phyloP scores from a whole-genome alignment of 192 early-diverging fungal genomes.

The Coemansia sp. region DNA sequence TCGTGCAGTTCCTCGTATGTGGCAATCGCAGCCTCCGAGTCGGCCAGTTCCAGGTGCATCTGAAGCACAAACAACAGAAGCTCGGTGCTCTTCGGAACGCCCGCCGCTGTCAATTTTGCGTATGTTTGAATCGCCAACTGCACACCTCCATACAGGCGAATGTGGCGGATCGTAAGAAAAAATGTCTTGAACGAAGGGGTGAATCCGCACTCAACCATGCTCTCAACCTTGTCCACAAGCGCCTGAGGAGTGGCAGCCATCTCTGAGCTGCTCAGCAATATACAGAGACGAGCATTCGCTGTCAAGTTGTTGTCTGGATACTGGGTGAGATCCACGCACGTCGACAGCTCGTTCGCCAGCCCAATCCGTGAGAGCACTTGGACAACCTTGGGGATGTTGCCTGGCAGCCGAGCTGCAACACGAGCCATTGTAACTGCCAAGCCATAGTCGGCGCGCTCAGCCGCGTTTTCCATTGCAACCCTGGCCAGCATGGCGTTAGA shows the following conservation, averaged over 20 bases:
- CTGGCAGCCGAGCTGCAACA: neutral
- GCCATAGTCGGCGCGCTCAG: neutral
- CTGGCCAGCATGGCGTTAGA: constrained; percentile 7
- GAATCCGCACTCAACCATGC: constrained; percentile 24
- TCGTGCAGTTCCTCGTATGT: constrained; percentile 17
- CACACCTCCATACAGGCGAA: constrained; percentile 13
- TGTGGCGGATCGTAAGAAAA: neutral
- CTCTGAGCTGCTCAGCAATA: constrained; percentile 2
- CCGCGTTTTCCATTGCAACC: constrained; percentile 27
- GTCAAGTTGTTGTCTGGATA: constrained; percentile 34
- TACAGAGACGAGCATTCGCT: constrained; percentile 24
- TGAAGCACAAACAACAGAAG: constrained; percentile 10
- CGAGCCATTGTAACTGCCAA: constrained; percentile 8
- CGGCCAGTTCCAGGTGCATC: constrained; percentile 3
- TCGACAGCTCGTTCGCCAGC: neutral
- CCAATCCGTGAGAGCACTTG: constrained; percentile 10
- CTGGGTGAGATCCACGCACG: neutral
- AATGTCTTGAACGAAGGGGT: constrained; percentile 20
- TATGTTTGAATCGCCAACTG: constrained; percentile 22
- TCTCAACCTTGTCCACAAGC: neutral
- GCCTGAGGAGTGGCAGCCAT: neutral
- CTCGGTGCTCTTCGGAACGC: constrained; percentile 14
- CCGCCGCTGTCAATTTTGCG: constrained; percentile 7
- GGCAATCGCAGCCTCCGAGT: constrained; percentile 1
- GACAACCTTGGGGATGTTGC: constrained; percentile 7